Base-by-base conservation (phyloP, 441 rosid genomes). In the Croton laevigatus region DNA sequence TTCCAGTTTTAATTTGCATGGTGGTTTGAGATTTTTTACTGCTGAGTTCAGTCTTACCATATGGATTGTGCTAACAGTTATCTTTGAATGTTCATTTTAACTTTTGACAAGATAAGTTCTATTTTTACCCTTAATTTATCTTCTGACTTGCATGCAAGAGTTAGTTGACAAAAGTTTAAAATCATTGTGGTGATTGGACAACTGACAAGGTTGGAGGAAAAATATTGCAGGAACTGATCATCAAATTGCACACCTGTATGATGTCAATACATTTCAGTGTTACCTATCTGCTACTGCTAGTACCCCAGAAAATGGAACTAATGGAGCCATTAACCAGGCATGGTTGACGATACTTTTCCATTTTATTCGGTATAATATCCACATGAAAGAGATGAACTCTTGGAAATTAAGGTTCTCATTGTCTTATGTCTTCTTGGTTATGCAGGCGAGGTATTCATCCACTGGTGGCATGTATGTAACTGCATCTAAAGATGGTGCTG, bases 321-420 rank as follows among this genome's bases (percentile, higher is more conserved):
- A 75, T 73, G 92, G 93, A 70, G 95, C 86, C 80, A 93, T 93
- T 73, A 90, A 93, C 80, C 98, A 93, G 92, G 98, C 84, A 82
- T 63, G 49, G 54, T 53, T 10, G 59, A 46, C 19, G 37, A 27
- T 66, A 5, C 27, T 36, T 76, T 62, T 64, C 64, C 59, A 46
- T 27, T 53, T 34, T 58, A 23, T 57, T 62, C 22, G 34, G 32
- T 70, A 17, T n/a, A 1, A 51, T 27, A 7, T 67, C 64, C 22
- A 34, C 48, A 68, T 70, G 22, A 62, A 69, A 57, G 27, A 57
- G 46, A 59, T 66, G 54, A 62, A 59, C 0, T 48, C 45, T 46
- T 62, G 75, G 58, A 20, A 42, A 59, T 55, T 51, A 55, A 64
- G 45, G n/a, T 68, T 36, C 27, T 40, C 42, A 27, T 60, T 27